Conservation (phyloP, 2,329 filamentous ascomycete species). For the Fusarium pseudoanthophilum region DNA sequence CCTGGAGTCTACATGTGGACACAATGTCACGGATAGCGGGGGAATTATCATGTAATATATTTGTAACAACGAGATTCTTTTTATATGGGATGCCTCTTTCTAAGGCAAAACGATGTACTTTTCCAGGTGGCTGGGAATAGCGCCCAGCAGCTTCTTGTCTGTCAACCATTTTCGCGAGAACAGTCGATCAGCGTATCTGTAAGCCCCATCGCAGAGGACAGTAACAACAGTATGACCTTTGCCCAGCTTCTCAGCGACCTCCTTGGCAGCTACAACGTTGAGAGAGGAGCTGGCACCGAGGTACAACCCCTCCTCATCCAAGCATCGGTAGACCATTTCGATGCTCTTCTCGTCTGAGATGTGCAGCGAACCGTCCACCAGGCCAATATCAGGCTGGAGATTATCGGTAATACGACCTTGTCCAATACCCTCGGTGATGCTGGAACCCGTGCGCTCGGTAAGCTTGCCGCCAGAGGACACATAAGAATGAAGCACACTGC, state of each 20-base stretch:
- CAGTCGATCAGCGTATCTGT: constrained; percentile 91
- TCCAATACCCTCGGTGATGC: constrained; percentile 97
- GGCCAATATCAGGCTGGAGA: constrained; percentile 81
- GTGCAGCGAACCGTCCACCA: constrained; percentile 85
- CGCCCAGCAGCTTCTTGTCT: constrained; percentile 82
- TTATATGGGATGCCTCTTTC: constrained; percentile 43
- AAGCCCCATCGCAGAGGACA: constrained; percentile 94
- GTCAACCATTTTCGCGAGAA: constrained; percentile 93
- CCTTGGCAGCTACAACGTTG: constrained; percentile 95
- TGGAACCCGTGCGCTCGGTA: constrained; percentile 81
- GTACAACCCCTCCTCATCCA: constrained; percentile 96
- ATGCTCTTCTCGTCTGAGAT: constrained; percentile 95
- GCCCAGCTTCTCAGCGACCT: constrained; percentile 90
- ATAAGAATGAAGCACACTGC: constrained; percentile 92
- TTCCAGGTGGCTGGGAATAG: constrained; percentile 85
- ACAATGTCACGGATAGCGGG: neutral
- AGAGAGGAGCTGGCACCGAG: constrained; percentile 92
- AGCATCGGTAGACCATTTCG: constrained; percentile 95
- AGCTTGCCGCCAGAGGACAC: constrained; percentile 86
- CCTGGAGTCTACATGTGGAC: neutral
- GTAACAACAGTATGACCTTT: constrained; percentile 92
- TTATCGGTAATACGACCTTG: constrained; percentile 98
- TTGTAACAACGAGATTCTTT: constrained; percentile 46
- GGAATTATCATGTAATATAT: constrained; percentile 34
- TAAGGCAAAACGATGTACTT: constrained; percentile 95